Evolutionary conservation across 345 rosid species (phyloP).

Genomic region (Brassica incana): DNA sequence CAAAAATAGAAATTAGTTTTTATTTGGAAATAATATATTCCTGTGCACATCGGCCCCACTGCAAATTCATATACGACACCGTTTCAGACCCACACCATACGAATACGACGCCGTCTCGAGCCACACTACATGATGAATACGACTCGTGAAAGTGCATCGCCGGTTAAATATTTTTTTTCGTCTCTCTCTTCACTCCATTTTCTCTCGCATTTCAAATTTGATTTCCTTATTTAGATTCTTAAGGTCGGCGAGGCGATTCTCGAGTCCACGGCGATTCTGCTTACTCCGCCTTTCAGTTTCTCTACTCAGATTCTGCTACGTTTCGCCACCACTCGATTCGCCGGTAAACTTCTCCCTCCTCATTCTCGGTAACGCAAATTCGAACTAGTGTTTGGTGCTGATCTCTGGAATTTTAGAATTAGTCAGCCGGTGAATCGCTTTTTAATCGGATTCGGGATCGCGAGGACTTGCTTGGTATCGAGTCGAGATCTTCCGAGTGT

Average conservation of each 20-base stretch:
- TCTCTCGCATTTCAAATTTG: slow-evolving; percentile 37
- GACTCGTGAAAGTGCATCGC: slow-evolving; percentile 37
- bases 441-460: slow-evolving; percentile 24
- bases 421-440: neutral
- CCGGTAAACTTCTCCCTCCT: slow-evolving; percentile 21
- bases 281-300: slow-evolving; percentile 8
- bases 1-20: neutral
- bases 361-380: neutral
- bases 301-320: slow-evolving; percentile 13
- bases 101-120: slow-evolving; percentile 20
- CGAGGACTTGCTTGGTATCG: neutral
- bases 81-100: neutral
- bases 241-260: slow-evolving; percentile 14
- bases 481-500: slow-evolving; percentile 29
- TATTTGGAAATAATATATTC: slow-evolving; percentile 24
- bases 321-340: slow-evolving; percentile 25
- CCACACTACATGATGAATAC: slow-evolving; percentile 24
- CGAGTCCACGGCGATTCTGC: slow-evolving; percentile 24
- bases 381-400: slow-evolving; percentile 9
- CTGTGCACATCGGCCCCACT: neutral
- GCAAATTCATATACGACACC: neutral
- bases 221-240: slow-evolving; percentile 27
- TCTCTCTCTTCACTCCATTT: slow-evolving; percentile 21
- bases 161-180: slow-evolving; percentile 23
- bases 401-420: neutral